phyloP scores from a whole-genome alignment of 768 basidiomycete genomes.

The Neoboletus brunneissimus region DNA sequence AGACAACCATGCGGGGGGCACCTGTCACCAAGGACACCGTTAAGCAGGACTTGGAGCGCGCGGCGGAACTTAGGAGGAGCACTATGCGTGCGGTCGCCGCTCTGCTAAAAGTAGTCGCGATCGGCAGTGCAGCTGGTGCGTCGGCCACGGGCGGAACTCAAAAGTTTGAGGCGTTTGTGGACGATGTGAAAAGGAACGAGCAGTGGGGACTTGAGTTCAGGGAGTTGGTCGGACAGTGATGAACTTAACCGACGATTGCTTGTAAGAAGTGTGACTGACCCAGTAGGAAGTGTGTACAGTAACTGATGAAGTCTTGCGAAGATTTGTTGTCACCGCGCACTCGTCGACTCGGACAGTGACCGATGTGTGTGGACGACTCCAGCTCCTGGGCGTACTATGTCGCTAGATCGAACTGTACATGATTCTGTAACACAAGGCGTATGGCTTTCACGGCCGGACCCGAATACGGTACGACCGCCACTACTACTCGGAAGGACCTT shows the following conservation, averaged over 20 bases:
- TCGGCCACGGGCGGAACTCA: conserved; percentile 25
- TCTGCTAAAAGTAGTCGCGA: conserved; percentile 65
- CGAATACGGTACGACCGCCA: too few species aligned
- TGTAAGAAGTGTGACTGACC: neutral
- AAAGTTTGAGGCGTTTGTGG: conserved; percentile 79
- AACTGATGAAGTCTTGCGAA: neutral
- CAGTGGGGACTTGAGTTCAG: conserved; percentile 68
- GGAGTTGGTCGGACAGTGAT: conserved; percentile 29
- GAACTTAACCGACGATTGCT: neutral
- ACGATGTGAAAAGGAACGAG: conserved; percentile 61
- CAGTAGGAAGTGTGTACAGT: neutral
- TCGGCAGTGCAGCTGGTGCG: conserved; percentile 51
- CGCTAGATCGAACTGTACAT: too few species aligned
- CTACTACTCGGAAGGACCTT: conserved; percentile 15
- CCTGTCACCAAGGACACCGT: conserved; percentile 92
- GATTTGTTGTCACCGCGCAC: too few species aligned
- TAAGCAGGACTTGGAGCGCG: conserved; percentile 86
- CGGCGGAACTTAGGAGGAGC: conserved; percentile 88
- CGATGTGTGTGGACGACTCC: too few species aligned
- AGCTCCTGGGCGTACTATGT: too few species aligned
- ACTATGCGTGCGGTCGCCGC: conserved; percentile 86
- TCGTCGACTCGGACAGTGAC: too few species aligned
- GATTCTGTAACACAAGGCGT: too few species aligned
- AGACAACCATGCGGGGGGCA: conserved; percentile 87
- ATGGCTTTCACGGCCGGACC: too few species aligned